A percentile compares a stretch with the other conserved stretches of the same genome.
Evolutionary conservation across 2,329 filamentous ascomycete species (phyloP).

Genomic region (Lojkania enalia): DNA sequence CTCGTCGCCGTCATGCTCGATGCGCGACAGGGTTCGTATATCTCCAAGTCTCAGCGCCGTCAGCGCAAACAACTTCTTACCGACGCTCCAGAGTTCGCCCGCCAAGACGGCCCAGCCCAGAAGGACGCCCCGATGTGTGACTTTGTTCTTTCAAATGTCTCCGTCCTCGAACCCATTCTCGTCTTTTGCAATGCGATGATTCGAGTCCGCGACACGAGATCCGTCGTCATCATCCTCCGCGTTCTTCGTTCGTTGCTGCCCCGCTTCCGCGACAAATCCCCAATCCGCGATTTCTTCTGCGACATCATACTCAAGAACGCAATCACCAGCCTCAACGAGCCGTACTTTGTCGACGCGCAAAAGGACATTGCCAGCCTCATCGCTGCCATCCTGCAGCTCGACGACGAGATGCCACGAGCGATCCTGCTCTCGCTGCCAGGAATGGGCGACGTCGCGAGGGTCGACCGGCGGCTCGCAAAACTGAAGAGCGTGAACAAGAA

Average conservation of each 20-base stretch:
- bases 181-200: conserved; percentile 91
- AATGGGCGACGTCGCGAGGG: conserved; percentile 64
- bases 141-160: conserved; percentile 78
- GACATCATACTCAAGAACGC: conserved; percentile 87
- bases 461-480: conserved; percentile 58
- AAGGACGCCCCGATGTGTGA: conserved; percentile 68
- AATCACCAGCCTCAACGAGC: conserved; percentile 87
- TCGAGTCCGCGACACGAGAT: conserved; percentile 85
- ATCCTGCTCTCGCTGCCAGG: conserved; percentile 81
- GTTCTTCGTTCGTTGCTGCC: conserved; percentile 85
- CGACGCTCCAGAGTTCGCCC: conserved; percentile 38
- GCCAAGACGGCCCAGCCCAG: conserved; percentile 33
- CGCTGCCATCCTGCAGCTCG: conserved; percentile 79
- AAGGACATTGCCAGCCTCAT: conserved; percentile 89
- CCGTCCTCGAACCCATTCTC: conserved; percentile 83
- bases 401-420: conserved; percentile 70
- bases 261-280: conserved; percentile 64
- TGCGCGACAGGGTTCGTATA: conserved; percentile 51
- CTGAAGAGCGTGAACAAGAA: conserved; percentile 52
- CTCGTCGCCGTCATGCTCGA: conserved; percentile 90
- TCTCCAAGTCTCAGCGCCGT: not conserved
- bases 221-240: conserved; percentile 80
- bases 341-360: conserved; percentile 95
- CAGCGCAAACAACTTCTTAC: conserved; percentile 5
- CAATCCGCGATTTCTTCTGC: conserved; percentile 85